Evolutionary conservation across 2,329 filamentous ascomycete genomes (phyloP), one percentile per base, ranked within the genome.

Genomic region (Xylaria sp.): DNA sequence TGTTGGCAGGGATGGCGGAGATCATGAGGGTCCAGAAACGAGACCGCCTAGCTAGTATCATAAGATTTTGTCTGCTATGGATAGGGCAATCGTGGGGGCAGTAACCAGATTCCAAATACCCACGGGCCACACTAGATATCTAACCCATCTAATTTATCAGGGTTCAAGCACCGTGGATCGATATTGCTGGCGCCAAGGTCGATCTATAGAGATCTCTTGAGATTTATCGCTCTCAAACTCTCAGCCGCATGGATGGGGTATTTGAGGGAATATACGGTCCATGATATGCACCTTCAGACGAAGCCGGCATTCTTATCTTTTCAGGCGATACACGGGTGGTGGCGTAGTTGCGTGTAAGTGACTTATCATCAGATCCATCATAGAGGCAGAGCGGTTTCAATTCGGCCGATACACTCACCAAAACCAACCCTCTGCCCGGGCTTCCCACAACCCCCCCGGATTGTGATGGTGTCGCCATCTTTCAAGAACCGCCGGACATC

Each of bases 391-490:
- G 75, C 73, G 7, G 55, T 61, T 54, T 75, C 55, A 54, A 83
- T 76, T n/a, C 73, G 75, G 5, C 81, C 81, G 24, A 73, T 69
- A 64, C 82, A 85, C 27, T 81, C 78, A 4, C 83, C 83, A 72
- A 85, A 85, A 4, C 83, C 83, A 2, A 85, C 81, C 42, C 75
- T 75, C 24, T 73, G 73, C 11, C 79, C 79, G 6, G 71, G 67
- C 39, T 77, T 75, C 14, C 79, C 79, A 65, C 76, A 78, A 4
- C 74, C 76, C 0, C 83, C 83, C 21, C 80, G 76, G 19, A 85
- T 71, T 1, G 78, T 81, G 19, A 85, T 72, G 1, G 76, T 79
- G 69, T 85, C 84, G 19, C 83, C 84, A 58, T 85, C 83, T 69
- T 83, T 80, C 61, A 85, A 72, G 72, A 84, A 85, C 34, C 75